Conservation (phyloP, 2,329 filamentous ascomycete genomes). For the Talaromyces pinophilus region DNA sequence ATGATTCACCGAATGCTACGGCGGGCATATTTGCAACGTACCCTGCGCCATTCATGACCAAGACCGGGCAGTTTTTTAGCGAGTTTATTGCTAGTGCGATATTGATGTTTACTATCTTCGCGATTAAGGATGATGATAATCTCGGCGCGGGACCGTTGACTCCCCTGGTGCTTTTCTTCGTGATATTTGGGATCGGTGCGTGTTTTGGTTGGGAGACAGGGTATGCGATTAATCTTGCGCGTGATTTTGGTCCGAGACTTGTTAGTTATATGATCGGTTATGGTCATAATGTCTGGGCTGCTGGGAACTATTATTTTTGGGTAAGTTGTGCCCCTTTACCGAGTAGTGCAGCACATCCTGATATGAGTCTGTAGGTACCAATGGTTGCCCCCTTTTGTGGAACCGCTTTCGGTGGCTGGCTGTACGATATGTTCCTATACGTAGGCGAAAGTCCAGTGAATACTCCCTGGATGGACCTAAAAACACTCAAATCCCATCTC, state of each 20-base stretch:
- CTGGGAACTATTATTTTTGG: constrained; percentile 73
- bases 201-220: constrained; percentile 77
- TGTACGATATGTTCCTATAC: constrained; percentile 70
- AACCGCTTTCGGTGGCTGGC: constrained; percentile 62
- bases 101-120: constrained; percentile 72
- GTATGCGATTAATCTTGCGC: constrained; percentile 72
- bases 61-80: constrained; percentile 68
- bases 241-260: constrained; percentile 70
- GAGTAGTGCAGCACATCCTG: neutral
- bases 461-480: constrained; percentile 65
- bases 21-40: constrained; percentile 75
- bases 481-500: constrained; percentile 27
- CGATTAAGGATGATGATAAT: constrained; percentile 55
- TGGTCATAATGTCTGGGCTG: constrained; percentile 65
- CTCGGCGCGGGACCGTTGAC: constrained; percentile 58
- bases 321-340: constrained; percentile 41
- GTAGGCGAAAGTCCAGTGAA: constrained; percentile 71
- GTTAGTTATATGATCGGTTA: constrained; percentile 70
- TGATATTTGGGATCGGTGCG: constrained; percentile 71
- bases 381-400: constrained; percentile 72
- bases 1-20: constrained; percentile 56
- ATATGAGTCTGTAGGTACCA: constrained; percentile 56
- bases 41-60: constrained; percentile 62
- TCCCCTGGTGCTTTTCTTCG: constrained; percentile 67
- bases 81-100: constrained; percentile 69